Percentiles rank a stretch among this genome's conserved stretches.
Conservation (phyloP, 805 yeast species). For the Diddensiella santjacobensis region DNA sequence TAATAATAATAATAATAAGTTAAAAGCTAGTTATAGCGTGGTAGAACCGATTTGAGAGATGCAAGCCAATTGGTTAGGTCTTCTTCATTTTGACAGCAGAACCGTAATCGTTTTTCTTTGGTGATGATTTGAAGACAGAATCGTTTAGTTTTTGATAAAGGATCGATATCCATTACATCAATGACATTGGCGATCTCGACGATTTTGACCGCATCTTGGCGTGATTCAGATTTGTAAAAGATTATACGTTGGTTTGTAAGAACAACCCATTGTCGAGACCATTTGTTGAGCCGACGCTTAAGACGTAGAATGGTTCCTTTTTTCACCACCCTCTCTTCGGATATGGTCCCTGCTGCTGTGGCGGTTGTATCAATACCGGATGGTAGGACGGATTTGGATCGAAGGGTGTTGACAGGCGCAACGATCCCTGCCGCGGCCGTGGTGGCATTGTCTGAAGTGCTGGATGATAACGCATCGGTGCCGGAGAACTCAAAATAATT, state of each 20-base stretch:
- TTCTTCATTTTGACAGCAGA: slow-evolving; percentile 44
- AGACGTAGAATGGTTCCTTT: slow-evolving; percentile 42
- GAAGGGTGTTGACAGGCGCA: background rate
- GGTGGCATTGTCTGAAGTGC: slow-evolving; percentile 7
- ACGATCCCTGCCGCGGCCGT: background rate
- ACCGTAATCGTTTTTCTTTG: slow-evolving; percentile 41
- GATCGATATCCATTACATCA: slow-evolving; percentile 51
- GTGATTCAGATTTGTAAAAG: slow-evolving; percentile 38
- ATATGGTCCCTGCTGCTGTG: background rate
- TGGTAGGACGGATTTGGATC: background rate
- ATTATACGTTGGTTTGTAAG: slow-evolving; percentile 41
- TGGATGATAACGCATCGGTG: slow-evolving; percentile 19
- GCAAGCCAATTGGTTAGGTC: slow-evolving; percentile 49
- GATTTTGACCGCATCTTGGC: slow-evolving; percentile 32
- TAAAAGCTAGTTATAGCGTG: background rate
- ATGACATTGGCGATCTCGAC: slow-evolving; percentile 37
- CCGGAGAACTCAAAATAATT: slow-evolving; percentile 17
- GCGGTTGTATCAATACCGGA: background rate
- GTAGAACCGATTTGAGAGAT: slow-evolving; percentile 34
- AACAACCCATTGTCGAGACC: slow-evolving; percentile 44
- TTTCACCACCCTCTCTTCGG: slow-evolving; percentile 38
- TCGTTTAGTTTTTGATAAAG: slow-evolving; percentile 40
- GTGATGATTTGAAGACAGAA: slow-evolving; percentile 49
- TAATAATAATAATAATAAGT: background rate
- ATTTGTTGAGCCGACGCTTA: slow-evolving; percentile 44